These are phyloP conservation scores for Hyaloscypha bicolor DNA, from an alignment of 495 filamentous ascomycete genomes.

Conservation along the genomic window DNA sequence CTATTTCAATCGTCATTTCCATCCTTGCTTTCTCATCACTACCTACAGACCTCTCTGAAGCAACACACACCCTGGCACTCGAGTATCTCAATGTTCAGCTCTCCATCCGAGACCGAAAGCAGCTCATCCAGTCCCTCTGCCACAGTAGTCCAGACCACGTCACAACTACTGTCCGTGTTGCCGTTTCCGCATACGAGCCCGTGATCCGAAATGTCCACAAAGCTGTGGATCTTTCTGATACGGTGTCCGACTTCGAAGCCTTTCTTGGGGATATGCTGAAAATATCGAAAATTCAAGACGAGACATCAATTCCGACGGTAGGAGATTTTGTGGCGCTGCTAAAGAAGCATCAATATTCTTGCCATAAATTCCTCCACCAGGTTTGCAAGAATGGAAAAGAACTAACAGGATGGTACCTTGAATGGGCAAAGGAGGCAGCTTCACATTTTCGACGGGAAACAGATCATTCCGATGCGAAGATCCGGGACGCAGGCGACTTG, in stretches of 20 bases:
- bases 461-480: slow-evolving; percentile 3
- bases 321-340: slow-evolving; percentile 64
- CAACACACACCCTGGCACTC: slow-evolving; percentile 54
- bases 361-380: slow-evolving; percentile 65
- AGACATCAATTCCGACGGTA: slow-evolving; percentile 47
- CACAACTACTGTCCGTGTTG: slow-evolving; percentile 57
- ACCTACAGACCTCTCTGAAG: slow-evolving; percentile 42
- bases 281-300: slow-evolving; percentile 22
- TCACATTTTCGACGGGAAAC: slow-evolving; percentile 41
- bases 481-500: slow-evolving; percentile 45
- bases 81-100: slow-evolving; percentile 62
- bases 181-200: slow-evolving; percentile 62
- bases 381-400: slow-evolving; percentile 63
- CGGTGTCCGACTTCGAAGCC: slow-evolving; percentile 55
- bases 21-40: slow-evolving; percentile 45
- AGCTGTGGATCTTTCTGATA: slow-evolving; percentile 61
- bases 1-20: slow-evolving; percentile 51
- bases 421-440: slow-evolving; percentile 43
- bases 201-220: slow-evolving; percentile 66
- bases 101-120: slow-evolving; percentile 61
- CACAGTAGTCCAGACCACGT: slow-evolving; percentile 59
- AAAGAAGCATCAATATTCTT: slow-evolving; percentile 51
- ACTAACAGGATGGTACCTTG: slow-evolving; percentile 50
- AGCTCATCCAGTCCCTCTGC: slow-evolving; percentile 59
- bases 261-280: slow-evolving; percentile 65